A percentile compares a stretch with the other conserved stretches of the same genome.
Evolutionary conservation across 2,329 filamentous ascomycete genomes (phyloP).

Genomic region (Colletotrichum cordylinicola): DNA sequence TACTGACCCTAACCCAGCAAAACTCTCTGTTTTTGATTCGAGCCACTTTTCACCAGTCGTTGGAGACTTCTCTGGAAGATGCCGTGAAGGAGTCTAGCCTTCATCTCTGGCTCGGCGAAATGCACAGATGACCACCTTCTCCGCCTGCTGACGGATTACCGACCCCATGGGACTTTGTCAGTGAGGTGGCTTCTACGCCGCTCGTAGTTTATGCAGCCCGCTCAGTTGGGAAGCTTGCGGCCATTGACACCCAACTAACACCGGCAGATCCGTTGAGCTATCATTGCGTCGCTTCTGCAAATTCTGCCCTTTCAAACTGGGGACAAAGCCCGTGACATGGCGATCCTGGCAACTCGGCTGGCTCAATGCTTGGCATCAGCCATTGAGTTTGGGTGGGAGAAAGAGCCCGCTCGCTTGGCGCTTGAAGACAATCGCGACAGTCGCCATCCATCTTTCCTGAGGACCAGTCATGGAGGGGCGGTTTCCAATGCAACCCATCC

Average conservation of each 20-base stretch:
- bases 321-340: neutral
- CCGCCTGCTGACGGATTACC: neutral
- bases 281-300: neutral
- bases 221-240: neutral
- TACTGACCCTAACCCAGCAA: neutral
- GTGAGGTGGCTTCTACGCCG: neutral
- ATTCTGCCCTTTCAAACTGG: neutral
- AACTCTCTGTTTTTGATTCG: neutral
- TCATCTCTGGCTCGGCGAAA: neutral
- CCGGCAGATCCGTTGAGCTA: neutral
- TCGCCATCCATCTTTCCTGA: neutral
- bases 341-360: neutral
- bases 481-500: neutral
- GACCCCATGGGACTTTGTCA: neutral
- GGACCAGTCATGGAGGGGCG: neutral
- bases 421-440: neutral
- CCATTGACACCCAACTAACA: neutral
- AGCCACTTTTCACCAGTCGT: neutral
- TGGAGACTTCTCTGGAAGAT: neutral
- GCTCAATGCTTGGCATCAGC: neutral
- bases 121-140: neutral
- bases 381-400: neutral
- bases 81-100: neutral
- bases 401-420: neutral
- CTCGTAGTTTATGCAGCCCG: neutral